Base-by-base conservation (phyloP, 805 yeast genomes). In the Komagataella mondaviorum region DNA sequence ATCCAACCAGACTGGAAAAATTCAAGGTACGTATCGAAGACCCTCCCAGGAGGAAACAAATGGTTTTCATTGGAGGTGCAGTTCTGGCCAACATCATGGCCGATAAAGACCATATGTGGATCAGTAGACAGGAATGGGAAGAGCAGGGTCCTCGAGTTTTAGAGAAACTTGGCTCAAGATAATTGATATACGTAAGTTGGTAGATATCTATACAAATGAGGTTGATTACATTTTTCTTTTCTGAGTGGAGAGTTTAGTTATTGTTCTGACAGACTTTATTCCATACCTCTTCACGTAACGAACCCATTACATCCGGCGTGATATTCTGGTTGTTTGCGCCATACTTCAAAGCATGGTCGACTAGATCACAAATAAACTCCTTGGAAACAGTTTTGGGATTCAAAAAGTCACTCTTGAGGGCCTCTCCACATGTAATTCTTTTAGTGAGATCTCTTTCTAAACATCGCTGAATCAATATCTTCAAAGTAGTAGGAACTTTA, bases 61-160 rank as follows among this genome's bases (percentile, higher is more conserved):
- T 93, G 97, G 99, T 93, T 43, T 93, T 93, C 69, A 83, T 91
- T 58, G 99, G 99, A 59, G 99, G 99, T 60, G 98, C 98, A 4
- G 98, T 93, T 18, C 76, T 93, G 64, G 98, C 99, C 39, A 88
- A 86, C 64, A 91, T 93, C 59, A 93, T 93, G 98, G 95, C 95
- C 48, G 96, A 90, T 66, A 93, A 91, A 68, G 97, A 90, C 58
- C 97, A 90, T 63, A 87, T 93, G 96, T 93, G 99, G 99, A 80
- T 93, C 58, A 75, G 88, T 51, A 90, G 86, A 65, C 88, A 85
- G 65, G 99, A 93, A 70, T 93, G 98, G 98, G 93, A 88, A 66
- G 99, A 93, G 72, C 88, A 85, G 63, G 99, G 99, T 36, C 79
- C 96, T 46, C 77, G 90, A 44, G 79, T 88, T 10, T 78, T 93